Evolutionary conservation across 148 eudicot genomes (phyloP).

Genomic region (Chenopodium berlandieri): DNA sequence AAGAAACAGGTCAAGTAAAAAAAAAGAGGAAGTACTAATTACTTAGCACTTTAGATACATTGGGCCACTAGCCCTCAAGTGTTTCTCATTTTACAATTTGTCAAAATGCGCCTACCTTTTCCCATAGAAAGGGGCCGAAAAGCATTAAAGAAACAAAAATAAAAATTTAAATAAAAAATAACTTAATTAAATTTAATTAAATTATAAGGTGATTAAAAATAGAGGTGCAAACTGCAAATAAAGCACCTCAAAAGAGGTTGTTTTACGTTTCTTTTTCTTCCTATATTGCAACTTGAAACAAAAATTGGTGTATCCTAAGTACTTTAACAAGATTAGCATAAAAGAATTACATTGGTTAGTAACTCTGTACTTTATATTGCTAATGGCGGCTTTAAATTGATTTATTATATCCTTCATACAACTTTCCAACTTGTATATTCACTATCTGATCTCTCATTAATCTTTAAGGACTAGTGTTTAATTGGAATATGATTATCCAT

Average conservation of each 20-base stretch:
- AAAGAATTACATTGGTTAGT: not conserved
- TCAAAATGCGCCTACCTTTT: too few species aligned
- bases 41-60: too few species aligned
- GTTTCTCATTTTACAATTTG: too few species aligned
- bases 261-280: not conserved
- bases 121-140: too few species aligned
- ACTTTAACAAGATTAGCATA: not conserved
- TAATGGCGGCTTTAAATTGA: slow-evolving; percentile 1
- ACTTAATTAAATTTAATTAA: too few species aligned
- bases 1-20: too few species aligned
- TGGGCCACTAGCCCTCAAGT: too few species aligned
- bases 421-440: not conserved
- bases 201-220: not conserved
- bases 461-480: too few species aligned
- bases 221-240: not conserved
- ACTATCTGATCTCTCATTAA: not conserved
- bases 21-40: too few species aligned
- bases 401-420: not conserved
- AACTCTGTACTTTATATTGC: not conserved
- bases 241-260: not conserved
- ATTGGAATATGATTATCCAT: too few species aligned
- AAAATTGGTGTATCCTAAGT: not conserved
- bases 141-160: too few species aligned
- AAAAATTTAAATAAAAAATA: too few species aligned
- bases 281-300: not conserved